A percentile compares a stretch with the other conserved stretches of the same genome.
Conservation (phyloP, 2,329 filamentous ascomycete genomes). For the Raffaelea deltoideospora region DNA sequence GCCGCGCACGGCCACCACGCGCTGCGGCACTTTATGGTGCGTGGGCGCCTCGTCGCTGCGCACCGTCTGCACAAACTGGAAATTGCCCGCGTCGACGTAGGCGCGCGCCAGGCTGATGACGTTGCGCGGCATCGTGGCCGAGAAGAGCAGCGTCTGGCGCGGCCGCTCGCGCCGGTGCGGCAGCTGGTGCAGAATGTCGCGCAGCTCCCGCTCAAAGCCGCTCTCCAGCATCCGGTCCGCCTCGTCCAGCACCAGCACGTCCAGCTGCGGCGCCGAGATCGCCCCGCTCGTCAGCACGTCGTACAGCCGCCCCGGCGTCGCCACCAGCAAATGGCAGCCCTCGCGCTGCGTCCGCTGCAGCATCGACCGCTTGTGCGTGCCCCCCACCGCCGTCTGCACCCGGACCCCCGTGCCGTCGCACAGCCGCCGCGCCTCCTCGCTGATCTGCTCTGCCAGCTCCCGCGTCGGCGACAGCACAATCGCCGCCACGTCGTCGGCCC, state of each 20-base stretch:
- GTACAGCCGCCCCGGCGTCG: conserved; percentile 74
- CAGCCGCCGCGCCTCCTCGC: conserved; percentile 60
- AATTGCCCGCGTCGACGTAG: conserved; percentile 64
- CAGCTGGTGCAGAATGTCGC: conserved; percentile 43
- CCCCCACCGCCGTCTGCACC: conserved; percentile 72
- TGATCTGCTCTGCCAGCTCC: conserved; percentile 69
- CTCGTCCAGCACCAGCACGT: conserved; percentile 83
- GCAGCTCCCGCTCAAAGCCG: conserved; percentile 57
- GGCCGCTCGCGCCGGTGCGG: conserved; percentile 48
- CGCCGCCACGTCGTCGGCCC: conserved; percentile 47
- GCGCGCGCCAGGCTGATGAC: conserved; percentile 65
- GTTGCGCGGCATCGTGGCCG: conserved; percentile 74
- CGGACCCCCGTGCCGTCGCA: conserved; percentile 48
- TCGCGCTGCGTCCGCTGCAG: conserved; percentile 51
- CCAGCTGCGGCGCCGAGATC: conserved; percentile 63
- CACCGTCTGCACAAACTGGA: conserved; percentile 86
- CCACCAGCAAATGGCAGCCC: conserved; percentile 81
- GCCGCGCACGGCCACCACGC: conserved; percentile 48
- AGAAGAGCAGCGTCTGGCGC: conserved; percentile 88
- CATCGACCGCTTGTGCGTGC: conserved; percentile 60
- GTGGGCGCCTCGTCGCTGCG: conserved; percentile 67
- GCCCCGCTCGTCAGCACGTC: conserved; percentile 64
- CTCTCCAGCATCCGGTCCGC: conserved; percentile 98
- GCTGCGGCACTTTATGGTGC: conserved; percentile 71
- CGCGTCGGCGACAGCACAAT: conserved; percentile 67